Conservation (phyloP, 2,329 filamentous ascomycete species). For the Cytospora mali region DNA sequence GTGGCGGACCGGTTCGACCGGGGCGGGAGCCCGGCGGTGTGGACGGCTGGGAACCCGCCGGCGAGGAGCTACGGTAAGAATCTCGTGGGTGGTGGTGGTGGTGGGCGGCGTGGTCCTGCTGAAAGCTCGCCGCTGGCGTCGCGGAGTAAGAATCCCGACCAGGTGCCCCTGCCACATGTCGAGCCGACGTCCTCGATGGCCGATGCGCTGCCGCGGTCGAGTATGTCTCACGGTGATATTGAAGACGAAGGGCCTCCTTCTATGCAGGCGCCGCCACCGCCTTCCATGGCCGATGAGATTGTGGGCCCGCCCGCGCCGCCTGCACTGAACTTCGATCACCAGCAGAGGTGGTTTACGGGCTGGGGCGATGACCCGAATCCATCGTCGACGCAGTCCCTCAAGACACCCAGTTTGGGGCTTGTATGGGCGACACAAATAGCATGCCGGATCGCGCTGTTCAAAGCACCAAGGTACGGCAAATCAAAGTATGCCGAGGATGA, state of each 20-base stretch:
- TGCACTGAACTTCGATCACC: slow-evolving; percentile 77
- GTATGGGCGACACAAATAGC: slow-evolving; percentile 92
- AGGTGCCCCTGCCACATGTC: slow-evolving; percentile 34
- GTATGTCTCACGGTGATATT: slow-evolving; percentile 34
- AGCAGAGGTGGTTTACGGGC: slow-evolving; percentile 93
- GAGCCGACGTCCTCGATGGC: slow-evolving; percentile 47
- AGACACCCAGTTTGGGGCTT: slow-evolving; percentile 84
- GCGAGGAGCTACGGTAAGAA: slow-evolving; percentile 18
- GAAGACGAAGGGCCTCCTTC: slow-evolving; percentile 27
- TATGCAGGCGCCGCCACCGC: slow-evolving; percentile 7
- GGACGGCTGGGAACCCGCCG: slow-evolving; percentile 30
- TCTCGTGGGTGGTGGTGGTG: not conserved
- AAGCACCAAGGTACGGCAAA: slow-evolving; percentile 59
- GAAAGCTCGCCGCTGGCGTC: slow-evolving; percentile 51
- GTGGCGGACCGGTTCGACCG: slow-evolving; percentile 80
- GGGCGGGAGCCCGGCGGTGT: slow-evolving; percentile 10
- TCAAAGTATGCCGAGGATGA: slow-evolving; percentile 39
- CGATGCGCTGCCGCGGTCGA: slow-evolving; percentile 39
- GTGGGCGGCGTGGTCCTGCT: not conserved
- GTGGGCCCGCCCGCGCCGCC: slow-evolving; percentile 33
- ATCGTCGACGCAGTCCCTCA: slow-evolving; percentile 54
- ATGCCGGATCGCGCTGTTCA: slow-evolving; percentile 78
- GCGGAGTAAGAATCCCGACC: slow-evolving; percentile 42
- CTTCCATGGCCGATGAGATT: slow-evolving; percentile 10
- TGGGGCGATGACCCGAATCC: slow-evolving; percentile 75